Conservation (phyloP, 495 filamentous ascomycete genomes). For the Margaritispora aquatica region DNA sequence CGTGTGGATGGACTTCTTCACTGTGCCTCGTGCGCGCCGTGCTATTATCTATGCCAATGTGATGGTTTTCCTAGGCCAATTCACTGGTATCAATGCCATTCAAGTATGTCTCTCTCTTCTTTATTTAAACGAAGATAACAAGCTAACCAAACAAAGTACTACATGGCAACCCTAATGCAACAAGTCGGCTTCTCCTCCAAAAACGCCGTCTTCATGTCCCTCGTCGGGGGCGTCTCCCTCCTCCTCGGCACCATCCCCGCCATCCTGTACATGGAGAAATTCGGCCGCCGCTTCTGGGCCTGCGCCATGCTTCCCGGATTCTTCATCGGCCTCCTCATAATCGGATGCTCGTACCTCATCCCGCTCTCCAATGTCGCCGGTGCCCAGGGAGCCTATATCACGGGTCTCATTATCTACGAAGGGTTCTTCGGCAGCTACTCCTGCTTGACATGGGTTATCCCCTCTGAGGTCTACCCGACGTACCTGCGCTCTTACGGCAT, state of each 20-base stretch:
- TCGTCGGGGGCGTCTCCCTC: slow-evolving; percentile 54
- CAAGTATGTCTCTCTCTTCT: slow-evolving; percentile 44
- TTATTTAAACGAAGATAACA: too few species aligned
- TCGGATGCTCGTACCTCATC: slow-evolving; percentile 48
- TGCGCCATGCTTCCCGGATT: slow-evolving; percentile 55
- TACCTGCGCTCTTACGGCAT: slow-evolving; percentile 56
- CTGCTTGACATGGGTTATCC: slow-evolving; percentile 57
- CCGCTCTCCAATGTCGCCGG: slow-evolving; percentile 32
- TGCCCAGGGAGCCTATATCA: slow-evolving; percentile 46
- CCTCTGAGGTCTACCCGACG: slow-evolving; percentile 53
- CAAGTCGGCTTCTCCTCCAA: slow-evolving; percentile 49
- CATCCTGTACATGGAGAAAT: slow-evolving; percentile 53
- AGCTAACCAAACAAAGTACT: slow-evolving; percentile 59
- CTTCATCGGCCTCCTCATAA: slow-evolving; percentile 51
- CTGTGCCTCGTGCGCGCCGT: slow-evolving; percentile 48
- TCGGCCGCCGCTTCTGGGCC: slow-evolving; percentile 57
- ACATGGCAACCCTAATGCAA: slow-evolving; percentile 52
- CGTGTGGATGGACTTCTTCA: slow-evolving; percentile 59
- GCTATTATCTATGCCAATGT: slow-evolving; percentile 56
- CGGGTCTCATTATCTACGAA: slow-evolving; percentile 53
- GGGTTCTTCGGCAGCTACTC: slow-evolving; percentile 59
- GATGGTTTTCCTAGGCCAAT: slow-evolving; percentile 57
- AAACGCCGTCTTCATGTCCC: slow-evolving; percentile 52
- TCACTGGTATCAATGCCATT: slow-evolving; percentile 55
- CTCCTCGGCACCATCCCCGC: slow-evolving; percentile 52